phyloP scores from a whole-genome alignment of 169 alveolate species.

The Plasmodium inui region DNA sequence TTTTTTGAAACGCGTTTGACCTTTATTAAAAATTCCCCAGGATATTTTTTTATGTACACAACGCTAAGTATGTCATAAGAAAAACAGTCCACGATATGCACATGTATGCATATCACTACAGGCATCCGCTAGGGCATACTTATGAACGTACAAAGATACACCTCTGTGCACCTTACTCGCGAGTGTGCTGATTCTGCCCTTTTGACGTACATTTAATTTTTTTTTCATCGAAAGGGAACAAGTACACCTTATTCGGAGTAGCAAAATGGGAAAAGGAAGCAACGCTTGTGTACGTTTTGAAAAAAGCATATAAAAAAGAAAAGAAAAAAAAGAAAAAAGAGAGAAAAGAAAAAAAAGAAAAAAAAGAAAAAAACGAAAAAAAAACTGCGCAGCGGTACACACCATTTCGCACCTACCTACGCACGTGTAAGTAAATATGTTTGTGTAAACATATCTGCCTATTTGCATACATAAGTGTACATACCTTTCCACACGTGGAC shows the following conservation, averaged over 20 bases:
- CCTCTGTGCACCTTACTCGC: background rate
- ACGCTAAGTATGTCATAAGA: background rate
- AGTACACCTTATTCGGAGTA: background rate
- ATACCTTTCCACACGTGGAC: background rate
- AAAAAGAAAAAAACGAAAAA: slow-evolving; percentile 1
- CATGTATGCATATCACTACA: background rate
- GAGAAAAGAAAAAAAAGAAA: slow-evolving; percentile 1
- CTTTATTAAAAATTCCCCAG: background rate
- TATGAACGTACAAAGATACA: background rate
- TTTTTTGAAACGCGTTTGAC: background rate
- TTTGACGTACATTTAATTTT: background rate
- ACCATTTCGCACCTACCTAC: slow-evolving; percentile 2
- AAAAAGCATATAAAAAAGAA: background rate
- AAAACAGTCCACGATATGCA: slow-evolving; percentile 4
- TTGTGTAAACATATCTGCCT: background rate
- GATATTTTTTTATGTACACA: background rate
- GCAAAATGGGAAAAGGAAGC: slow-evolving; percentile 76
- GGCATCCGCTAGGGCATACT: background rate
- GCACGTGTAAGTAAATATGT: background rate
- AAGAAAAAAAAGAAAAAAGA: background rate
- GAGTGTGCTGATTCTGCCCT: background rate
- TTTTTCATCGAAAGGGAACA: background rate
- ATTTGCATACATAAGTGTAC: background rate
- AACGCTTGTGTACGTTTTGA: slow-evolving; percentile 68
- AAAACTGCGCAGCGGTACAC: background rate